Evolutionary conservation across 2,329 filamentous ascomycete species (phyloP).

Genomic region (Sarocladiaceae sp.): DNA sequence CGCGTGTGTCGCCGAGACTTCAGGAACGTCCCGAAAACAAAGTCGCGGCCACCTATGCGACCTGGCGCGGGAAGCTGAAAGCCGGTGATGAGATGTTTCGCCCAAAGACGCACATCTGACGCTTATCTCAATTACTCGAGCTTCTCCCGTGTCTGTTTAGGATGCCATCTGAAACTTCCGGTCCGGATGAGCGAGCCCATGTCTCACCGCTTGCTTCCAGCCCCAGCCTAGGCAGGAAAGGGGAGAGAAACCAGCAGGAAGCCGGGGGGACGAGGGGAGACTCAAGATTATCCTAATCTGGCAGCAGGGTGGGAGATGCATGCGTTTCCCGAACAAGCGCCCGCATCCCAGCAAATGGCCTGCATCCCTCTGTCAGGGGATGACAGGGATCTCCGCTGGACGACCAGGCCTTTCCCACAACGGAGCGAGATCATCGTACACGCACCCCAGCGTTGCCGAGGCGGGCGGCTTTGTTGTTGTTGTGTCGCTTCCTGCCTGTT

Average conservation of each 20-base stretch:
- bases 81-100: too few relatives aligned
- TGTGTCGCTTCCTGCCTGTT: not conserved
- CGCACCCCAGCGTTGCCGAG: not conserved
- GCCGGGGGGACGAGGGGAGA: not conserved
- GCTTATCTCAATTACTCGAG: too few relatives aligned
- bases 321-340: constrained; percentile 1
- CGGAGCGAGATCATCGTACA: not conserved
- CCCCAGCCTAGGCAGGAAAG: not conserved
- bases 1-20: not conserved
- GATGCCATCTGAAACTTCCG: constrained; percentile 7
- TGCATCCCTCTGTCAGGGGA: constrained; percentile 4
- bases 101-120: too few relatives aligned
- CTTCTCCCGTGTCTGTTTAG: not conserved
- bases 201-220: not conserved
- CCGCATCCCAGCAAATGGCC: not conserved
- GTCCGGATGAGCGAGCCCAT: constrained; percentile 5
- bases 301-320: not conserved
- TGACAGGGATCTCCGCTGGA: too few relatives aligned
- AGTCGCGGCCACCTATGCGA: too few relatives aligned
- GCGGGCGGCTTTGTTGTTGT: not conserved
- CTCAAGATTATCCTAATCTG: constrained; percentile 2
- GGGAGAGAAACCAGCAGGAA: too few relatives aligned
- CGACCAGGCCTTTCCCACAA: not conserved
- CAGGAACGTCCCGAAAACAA: too few relatives aligned
- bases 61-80: not conserved